phyloP scores from a whole-genome alignment of 129 eudicot genomes.

The Lonicera japonica region DNA sequence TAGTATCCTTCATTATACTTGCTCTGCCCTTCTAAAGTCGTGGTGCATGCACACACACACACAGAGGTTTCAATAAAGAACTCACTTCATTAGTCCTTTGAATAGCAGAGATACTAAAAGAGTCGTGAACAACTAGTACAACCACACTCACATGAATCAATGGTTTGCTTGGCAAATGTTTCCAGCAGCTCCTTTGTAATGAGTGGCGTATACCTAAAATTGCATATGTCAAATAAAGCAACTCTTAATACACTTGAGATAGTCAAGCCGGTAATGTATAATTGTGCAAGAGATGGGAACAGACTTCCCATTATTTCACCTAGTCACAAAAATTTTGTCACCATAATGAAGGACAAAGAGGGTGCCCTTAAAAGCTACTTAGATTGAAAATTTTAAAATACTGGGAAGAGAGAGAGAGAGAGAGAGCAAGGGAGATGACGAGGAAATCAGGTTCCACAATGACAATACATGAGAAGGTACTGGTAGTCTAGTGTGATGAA shows the following conservation, averaged over 20 bases:
- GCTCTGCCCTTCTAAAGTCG: too few species aligned
- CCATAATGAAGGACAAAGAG: background rate
- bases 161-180: slow-evolving; percentile 52
- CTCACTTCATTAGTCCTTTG: background rate
- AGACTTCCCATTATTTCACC: background rate
- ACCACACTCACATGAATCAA: slow-evolving; percentile 76
- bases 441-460: background rate
- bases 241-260: slow-evolving; percentile 1
- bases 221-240: slow-evolving; percentile 9
- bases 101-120: background rate
- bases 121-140: background rate
- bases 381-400: background rate
- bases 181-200: slow-evolving; percentile 78
- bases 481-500: background rate
- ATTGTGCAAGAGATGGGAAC: background rate
- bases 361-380: background rate
- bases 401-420: too few species aligned
- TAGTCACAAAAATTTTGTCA: background rate
- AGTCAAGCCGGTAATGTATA: background rate
- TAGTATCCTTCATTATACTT: too few species aligned
- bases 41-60: too few species aligned
- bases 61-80: too few species aligned
- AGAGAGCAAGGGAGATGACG: background rate
- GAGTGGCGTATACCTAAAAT: slow-evolving; percentile 77
- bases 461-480: background rate